These are phyloP conservation scores for Mimosa pudica DNA, from an alignment of 306 rosid species.

Conservation along the genomic window DNA sequence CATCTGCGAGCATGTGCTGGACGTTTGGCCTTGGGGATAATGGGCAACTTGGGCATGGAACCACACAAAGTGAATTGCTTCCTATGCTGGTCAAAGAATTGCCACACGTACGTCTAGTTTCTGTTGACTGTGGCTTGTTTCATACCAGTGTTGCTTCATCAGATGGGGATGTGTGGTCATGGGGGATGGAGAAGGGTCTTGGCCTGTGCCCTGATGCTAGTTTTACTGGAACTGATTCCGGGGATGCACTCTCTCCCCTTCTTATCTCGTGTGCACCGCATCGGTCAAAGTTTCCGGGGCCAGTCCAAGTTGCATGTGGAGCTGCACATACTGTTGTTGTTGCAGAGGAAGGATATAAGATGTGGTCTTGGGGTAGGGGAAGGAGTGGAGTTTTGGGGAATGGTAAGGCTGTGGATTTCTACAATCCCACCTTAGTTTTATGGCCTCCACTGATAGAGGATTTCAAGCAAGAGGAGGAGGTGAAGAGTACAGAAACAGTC, in stretches of 20 bases:
- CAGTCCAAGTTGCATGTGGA: constrained; percentile 79
- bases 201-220: constrained; percentile 89
- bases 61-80: constrained; percentile 52
- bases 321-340: constrained; percentile 88
- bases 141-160: constrained; percentile 86
- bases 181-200: constrained; percentile 99
- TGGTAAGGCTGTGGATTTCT: constrained; percentile 61
- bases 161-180: constrained; percentile 84
- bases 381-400: constrained; percentile 86
- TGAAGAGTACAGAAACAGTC: constrained; percentile 35
- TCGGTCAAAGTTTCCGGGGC: constrained; percentile 56
- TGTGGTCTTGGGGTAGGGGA: constrained; percentile 98
- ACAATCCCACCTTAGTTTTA: constrained; percentile 52
- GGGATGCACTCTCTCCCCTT: constrained; percentile 76
- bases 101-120: constrained; percentile 55
- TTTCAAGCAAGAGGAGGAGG: constrained; percentile 57
- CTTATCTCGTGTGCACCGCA: constrained; percentile 42
- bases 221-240: constrained; percentile 55
- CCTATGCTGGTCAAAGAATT: constrained; percentile 69
- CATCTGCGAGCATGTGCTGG: constrained; percentile 69
- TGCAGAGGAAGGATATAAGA: constrained; percentile 61
- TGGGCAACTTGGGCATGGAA: constrained; percentile 95
- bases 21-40: constrained; percentile 89
- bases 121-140: constrained; percentile 82
- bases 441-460: constrained; percentile 71